phyloP scores from a whole-genome alignment of 1,284 basidiomycete genomes.

The Hemileia vastatrix region DNA sequence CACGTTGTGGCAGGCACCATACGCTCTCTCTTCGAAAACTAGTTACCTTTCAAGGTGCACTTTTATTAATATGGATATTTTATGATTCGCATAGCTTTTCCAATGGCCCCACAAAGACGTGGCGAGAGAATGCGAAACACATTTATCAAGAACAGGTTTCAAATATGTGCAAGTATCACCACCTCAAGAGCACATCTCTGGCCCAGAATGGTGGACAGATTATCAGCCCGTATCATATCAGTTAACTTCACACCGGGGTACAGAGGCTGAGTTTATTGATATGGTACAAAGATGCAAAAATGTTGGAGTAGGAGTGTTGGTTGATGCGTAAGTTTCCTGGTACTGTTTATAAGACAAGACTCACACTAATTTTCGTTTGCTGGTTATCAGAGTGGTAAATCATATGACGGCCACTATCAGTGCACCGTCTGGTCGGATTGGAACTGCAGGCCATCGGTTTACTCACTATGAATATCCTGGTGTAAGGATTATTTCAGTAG shows the following conservation, averaged over 20 bases:
- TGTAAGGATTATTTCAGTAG: too few relatives aligned
- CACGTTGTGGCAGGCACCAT: too few relatives aligned
- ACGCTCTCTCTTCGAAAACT: too few relatives aligned
- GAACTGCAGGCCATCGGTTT: conserved; percentile 1
- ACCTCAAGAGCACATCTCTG: conserved; percentile 16
- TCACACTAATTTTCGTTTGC: neutral
- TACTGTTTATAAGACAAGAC: neutral
- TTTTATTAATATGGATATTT: too few relatives aligned
- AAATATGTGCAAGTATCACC: conserved; percentile 17
- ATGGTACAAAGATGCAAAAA: conserved; percentile 11
- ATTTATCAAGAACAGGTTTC: conserved; percentile 8
- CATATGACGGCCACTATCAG: conserved; percentile 18
- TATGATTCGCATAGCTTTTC: conserved; percentile 10
- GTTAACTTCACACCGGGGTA: conserved; percentile 10
- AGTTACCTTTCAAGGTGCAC: too few relatives aligned
- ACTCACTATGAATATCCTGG: conserved; percentile 8
- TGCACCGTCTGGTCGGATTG: neutral
- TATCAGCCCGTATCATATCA: conserved; percentile 19
- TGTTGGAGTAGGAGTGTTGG: conserved; percentile 15
- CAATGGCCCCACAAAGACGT: conserved; percentile 17
- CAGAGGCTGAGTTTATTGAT: conserved; percentile 5
- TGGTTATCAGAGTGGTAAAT: conserved; percentile 2
- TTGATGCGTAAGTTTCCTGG: conserved; percentile 6
- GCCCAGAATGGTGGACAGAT: conserved; percentile 13
- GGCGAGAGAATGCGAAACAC: conserved; percentile 2